Percentiles rank a stretch among this genome's conserved stretches.
These are phyloP conservation scores for Talaromyces wortmannii DNA, from an alignment of 495 filamentous ascomycete genomes.

Conservation along the genomic window DNA sequence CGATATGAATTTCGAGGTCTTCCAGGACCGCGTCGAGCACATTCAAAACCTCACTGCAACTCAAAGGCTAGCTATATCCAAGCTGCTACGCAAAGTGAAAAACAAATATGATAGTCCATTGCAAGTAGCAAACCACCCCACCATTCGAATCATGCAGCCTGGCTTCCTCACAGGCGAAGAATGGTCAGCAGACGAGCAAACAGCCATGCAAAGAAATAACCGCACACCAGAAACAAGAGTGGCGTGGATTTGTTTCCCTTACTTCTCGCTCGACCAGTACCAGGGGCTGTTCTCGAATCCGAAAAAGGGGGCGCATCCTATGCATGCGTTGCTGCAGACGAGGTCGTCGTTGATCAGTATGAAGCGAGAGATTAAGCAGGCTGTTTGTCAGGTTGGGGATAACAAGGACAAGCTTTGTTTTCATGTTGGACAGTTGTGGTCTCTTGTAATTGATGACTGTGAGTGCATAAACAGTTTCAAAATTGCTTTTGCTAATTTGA, in stretches of 20 bases:
- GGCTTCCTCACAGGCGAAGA: not conserved
- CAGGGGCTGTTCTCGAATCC: not conserved
- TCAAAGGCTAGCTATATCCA: not conserved
- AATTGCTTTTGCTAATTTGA: not conserved
- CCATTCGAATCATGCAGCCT: not conserved
- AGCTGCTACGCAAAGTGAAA: not conserved
- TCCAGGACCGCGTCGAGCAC: not conserved
- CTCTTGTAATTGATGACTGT: not conserved
- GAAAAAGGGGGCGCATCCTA: not conserved
- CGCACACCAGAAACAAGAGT: not conserved
- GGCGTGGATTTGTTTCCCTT: not conserved
- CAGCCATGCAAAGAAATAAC: not conserved
- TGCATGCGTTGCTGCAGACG: not conserved
- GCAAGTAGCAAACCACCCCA: not conserved
- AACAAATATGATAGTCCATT: not conserved
- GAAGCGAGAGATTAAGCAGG: not conserved
- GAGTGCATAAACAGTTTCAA: not conserved
- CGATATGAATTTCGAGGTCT: not conserved
- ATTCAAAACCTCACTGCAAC: not conserved
- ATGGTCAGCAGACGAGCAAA: not conserved
- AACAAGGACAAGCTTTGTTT: not conserved
- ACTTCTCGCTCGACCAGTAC: not conserved
- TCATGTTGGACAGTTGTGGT: not conserved
- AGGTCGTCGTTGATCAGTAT: not conserved
- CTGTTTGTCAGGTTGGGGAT: not conserved